Conservation (phyloP, 768 basidiomycete species). For the Astraeus odoratus region DNA sequence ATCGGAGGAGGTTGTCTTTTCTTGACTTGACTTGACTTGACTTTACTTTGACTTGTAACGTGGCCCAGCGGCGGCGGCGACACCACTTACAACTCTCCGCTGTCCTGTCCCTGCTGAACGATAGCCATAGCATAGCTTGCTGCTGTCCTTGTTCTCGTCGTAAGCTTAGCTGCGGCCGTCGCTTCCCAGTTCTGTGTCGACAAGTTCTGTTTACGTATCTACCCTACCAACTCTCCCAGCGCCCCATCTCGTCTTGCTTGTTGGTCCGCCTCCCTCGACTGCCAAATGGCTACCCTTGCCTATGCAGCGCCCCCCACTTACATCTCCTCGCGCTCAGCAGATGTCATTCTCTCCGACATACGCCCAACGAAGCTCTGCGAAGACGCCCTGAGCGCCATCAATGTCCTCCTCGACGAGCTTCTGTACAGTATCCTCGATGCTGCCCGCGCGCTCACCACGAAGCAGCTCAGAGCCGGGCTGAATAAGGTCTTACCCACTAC, state of each 20-base stretch:
- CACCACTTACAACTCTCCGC: too few relatives aligned
- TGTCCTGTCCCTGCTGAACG: too few relatives aligned
- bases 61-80: not conserved
- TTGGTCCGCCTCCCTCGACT: slow-evolving; percentile 10
- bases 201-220: too few relatives aligned
- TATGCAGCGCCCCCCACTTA: slow-evolving; percentile 52
- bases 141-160: too few relatives aligned
- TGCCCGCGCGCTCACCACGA: slow-evolving; percentile 63
- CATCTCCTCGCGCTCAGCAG: slow-evolving; percentile 78
- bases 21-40: not conserved
- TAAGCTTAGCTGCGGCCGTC: too few relatives aligned
- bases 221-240: too few relatives aligned
- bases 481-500: slow-evolving; percentile 69
- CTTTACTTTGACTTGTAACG: too few relatives aligned
- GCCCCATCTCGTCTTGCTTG: slow-evolving; percentile 9
- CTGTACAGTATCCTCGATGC: slow-evolving; percentile 63
- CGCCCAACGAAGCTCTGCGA: slow-evolving; percentile 81
- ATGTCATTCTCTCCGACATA: slow-evolving; percentile 88
- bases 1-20: not conserved
- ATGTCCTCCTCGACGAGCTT: slow-evolving; percentile 80
- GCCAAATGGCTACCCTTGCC: slow-evolving; percentile 7
- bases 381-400: slow-evolving; percentile 74
- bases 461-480: slow-evolving; percentile 65
- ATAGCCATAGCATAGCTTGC: too few relatives aligned
- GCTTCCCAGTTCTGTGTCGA: too few relatives aligned